Conservation (phyloP, 495 filamentous ascomycete genomes). For the Penicillium desertorum region DNA sequence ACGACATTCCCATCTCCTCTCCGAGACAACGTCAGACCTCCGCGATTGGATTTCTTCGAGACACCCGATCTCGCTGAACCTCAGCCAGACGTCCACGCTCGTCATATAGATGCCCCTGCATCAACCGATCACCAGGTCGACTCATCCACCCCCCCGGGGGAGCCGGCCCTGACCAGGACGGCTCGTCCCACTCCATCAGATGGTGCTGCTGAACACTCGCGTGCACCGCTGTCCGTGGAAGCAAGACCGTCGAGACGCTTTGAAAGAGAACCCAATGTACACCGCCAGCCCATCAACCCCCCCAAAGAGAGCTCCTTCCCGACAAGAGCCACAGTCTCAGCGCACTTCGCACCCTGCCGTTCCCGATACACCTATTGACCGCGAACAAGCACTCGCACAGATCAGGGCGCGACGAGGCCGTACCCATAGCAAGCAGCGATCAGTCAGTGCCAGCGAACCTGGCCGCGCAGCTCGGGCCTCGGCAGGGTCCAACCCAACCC, state of each 20-base stretch:
- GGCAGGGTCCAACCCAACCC: slow-evolving; percentile 26
- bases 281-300: slow-evolving; percentile 25
- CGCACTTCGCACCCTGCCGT: slow-evolving; percentile 28
- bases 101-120: slow-evolving; percentile 12
- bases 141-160: slow-evolving; percentile 22
- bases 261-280: slow-evolving; percentile 7
- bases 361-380: slow-evolving; percentile 46
- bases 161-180: slow-evolving; percentile 12
- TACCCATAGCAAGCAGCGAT: slow-evolving; percentile 47
- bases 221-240: slow-evolving; percentile 13
- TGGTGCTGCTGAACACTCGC: background rate
- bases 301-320: slow-evolving; percentile 38
- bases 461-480: slow-evolving; percentile 30
- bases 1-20: slow-evolving; percentile 45
- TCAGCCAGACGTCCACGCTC: slow-evolving; percentile 1
- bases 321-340: slow-evolving; percentile 26
- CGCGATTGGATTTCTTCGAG: slow-evolving; percentile 17
- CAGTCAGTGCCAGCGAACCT: slow-evolving; percentile 42
- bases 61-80: slow-evolving; percentile 11
- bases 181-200: slow-evolving; percentile 8
- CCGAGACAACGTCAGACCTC: slow-evolving; percentile 28
- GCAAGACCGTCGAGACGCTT: slow-evolving; percentile 14
- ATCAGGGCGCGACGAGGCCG: slow-evolving; percentile 50
- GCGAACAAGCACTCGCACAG: slow-evolving; percentile 53
- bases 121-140: slow-evolving; percentile 18